Evolutionary conservation across 208 protist species (phyloP).

Genomic region (Acanthamoeba castellanii): DNA sequence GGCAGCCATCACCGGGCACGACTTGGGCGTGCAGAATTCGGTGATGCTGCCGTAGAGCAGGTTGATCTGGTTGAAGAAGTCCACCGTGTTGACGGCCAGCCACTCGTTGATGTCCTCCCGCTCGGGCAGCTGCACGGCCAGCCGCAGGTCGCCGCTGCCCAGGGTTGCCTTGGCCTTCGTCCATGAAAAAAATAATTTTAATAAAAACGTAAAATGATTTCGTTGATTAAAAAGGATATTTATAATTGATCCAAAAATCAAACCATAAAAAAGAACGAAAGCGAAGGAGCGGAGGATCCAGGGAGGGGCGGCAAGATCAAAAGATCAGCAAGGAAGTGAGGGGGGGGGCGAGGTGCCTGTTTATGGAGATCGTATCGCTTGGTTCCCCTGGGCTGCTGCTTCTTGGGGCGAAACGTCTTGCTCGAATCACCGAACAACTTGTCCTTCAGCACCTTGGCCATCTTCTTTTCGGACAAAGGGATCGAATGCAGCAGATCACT

Average conservation of each 20-base stretch:
- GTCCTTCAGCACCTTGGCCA: conserved; percentile 54
- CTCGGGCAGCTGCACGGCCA: conserved; percentile 95
- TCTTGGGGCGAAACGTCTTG: conserved; percentile 97
- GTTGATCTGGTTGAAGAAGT: conserved; percentile 99
- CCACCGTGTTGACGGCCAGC: conserved; percentile 98
- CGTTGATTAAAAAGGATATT: background rate
- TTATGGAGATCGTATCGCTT: conserved; percentile 96
- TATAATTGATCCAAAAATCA: too few relatives aligned
- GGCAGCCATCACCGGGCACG: conserved; percentile 97
- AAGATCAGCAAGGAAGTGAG: too few relatives aligned
- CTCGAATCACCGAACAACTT: conserved; percentile 88
- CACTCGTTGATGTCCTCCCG: conserved; percentile 98
- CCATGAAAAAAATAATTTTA: background rate
- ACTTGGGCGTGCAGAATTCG: conserved; percentile 97
- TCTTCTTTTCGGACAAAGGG: background rate
- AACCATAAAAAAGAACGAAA: background rate
- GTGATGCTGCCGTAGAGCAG: conserved; percentile 97
- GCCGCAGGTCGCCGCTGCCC: conserved; percentile 94
- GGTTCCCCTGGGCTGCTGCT: conserved; percentile 95
- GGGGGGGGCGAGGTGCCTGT: conserved; percentile 66
- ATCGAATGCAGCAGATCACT: background rate
- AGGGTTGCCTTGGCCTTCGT: conserved; percentile 86
- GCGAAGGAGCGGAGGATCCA: background rate
- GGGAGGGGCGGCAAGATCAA: background rate
- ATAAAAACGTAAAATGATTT: background rate